Conservation (phyloP, 164 flowering plant species). For the Liriodendron chinense region DNA sequence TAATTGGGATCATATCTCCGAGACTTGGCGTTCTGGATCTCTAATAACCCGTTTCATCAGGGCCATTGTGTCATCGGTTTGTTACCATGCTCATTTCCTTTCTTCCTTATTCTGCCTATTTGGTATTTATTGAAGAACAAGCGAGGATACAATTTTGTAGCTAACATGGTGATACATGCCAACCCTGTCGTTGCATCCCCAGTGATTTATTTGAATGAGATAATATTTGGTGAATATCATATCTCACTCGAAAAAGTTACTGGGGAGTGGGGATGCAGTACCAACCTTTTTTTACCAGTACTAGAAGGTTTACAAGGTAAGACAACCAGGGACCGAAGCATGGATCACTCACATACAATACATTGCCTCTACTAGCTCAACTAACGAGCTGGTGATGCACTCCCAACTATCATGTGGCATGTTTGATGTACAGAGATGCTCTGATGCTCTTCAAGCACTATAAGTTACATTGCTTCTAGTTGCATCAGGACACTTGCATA, state of each 20-base stretch:
- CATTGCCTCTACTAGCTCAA: too few relatives aligned
- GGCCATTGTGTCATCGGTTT: conserved; percentile 70
- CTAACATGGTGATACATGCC: not conserved
- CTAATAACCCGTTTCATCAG: conserved; percentile 70
- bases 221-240: too few relatives aligned
- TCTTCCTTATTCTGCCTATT: not conserved
- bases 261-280: too few relatives aligned
- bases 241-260: too few relatives aligned
- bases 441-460: too few relatives aligned
- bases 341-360: too few relatives aligned
- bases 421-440: too few relatives aligned
- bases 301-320: not conserved
- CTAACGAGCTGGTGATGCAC: too few relatives aligned
- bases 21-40: conserved; percentile 75
- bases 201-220: not conserved
- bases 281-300: not conserved
- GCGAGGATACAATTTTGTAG: not conserved
- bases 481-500: too few relatives aligned
- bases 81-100: conserved; percentile 3
- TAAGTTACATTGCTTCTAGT: too few relatives aligned
- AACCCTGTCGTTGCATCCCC: not conserved
- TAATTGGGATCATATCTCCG: conserved; percentile 70
- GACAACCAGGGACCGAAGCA: not conserved
- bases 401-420: too few relatives aligned
- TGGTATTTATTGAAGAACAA: too few relatives aligned